These are phyloP conservation scores for Botrytis cinerea DNA, from an alignment of 2,329 filamentous ascomycete species.

Conservation along the genomic window DNA sequence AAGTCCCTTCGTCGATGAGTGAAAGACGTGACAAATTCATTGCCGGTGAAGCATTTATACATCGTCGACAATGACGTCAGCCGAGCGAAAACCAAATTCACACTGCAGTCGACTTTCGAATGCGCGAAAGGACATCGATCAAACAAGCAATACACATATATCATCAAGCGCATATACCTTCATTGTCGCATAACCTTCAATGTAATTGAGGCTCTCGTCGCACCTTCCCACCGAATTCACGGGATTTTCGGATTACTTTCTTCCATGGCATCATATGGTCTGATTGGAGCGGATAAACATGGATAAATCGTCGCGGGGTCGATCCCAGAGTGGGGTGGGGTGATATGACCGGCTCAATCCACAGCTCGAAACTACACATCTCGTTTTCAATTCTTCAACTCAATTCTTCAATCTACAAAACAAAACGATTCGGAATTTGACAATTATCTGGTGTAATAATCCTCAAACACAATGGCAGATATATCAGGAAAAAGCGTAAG, in stretches of 20 bases:
- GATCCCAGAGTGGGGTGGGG: conserved; percentile 28
- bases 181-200: not conserved
- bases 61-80: not conserved
- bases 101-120: not conserved
- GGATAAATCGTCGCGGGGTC: conserved; percentile 28
- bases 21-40: not conserved
- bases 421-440: not conserved
- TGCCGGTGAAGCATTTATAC: not conserved
- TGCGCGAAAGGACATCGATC: too few relatives aligned
- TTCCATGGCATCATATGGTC: not conserved
- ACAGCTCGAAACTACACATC: conserved; percentile 14
- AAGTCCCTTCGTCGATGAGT: conserved; percentile 4
- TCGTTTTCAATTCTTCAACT: not conserved
- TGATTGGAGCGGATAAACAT: conserved; percentile 37
- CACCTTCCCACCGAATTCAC: not conserved
- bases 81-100: not conserved
- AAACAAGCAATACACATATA: not conserved
- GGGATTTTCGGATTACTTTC: not conserved
- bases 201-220: conserved; percentile 2
- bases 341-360: conserved; percentile 17
- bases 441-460: not conserved
- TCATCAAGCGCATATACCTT: not conserved
- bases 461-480: conserved; percentile 26
- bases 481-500: conserved; percentile 29
- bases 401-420: not conserved